Evolutionary conservation across 1,139 yeast species (phyloP), one percentile per base, ranked within the genome.

Genomic region (Yamadazyma atmosphaerica): DNA sequence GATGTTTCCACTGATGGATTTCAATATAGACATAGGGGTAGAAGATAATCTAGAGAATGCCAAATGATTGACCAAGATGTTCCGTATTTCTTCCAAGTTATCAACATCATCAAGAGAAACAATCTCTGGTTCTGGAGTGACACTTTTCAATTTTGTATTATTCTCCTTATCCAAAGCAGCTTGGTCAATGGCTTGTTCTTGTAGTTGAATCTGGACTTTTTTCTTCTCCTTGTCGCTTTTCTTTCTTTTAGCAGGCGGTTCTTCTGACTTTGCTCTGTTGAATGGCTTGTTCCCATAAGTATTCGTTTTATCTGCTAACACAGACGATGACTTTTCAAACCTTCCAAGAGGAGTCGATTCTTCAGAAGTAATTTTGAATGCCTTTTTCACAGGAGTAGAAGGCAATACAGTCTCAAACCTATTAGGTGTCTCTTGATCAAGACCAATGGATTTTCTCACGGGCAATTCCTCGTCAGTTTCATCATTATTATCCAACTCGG

Each of bases 21-120:
- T 80, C 43, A 92, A 70, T 34, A 74, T 74, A 5, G 86, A 73
- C 12, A 90, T 71, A 11, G 98, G 97, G 0, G 95, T 86, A 32
- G 94, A 90, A 22, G 90, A 79, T 23, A 88, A 73, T 47, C 96
- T 77, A 5, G 97, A 87, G 58, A 87, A 90, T 14, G 98, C 97
- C 45, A 92, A 70, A 58, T 88, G 95, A 55, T 92, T 92, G 30
- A 83, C 77, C 36, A 88, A 67, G 9, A 89, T 73, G 56, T 85
- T 79, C 40, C 74, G 74, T 35, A 86, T 65, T 41, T 80, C 83
- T 1, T 64, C 67, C 25, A 77, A 48, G 36, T 72, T 71, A 4
- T 62, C 51, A 27, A 80, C 57, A 43, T 46, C 17, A 15, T 50
- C 54, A 32, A 66, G 45, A 44, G 53, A 47, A 34, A 56, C 61